Evolutionary conservation across 1,139 yeast species (phyloP), one percentile per base, ranked within the genome.

Genomic region (Nakaseomyces kungkrabaensis): DNA sequence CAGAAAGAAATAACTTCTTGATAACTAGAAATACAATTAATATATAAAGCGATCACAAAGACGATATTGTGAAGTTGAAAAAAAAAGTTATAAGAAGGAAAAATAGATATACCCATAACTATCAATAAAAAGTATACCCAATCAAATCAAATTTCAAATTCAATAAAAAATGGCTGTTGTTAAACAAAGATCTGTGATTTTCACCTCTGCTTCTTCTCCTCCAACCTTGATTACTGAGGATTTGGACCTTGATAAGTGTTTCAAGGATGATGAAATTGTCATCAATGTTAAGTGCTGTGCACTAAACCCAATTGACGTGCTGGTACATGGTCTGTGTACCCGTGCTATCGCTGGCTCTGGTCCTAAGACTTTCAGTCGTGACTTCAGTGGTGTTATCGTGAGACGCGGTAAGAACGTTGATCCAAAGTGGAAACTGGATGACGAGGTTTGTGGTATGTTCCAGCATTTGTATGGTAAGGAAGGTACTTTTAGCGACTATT

Each of bases 351-450:
- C 52, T 13, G 52, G 56, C 3, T 36, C 46, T 1, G 32, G 40
- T 9, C 50, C 51, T 13, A 63, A 65, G 48, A 53, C 61, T 7
- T 58, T 50, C 46, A 57, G 61, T 13, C 57, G 59, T 49, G 67
- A 65, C 50, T 65, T 56, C 48, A 50, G 61, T 31, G 68, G 68
- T 42, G 57, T 52, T 4, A 54, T 65, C 37, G 59, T 63, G 10
- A 58, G 51, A 48, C 54, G 37, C 5, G 68, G 66, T 44, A 42
- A 43, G 25, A 51, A 56, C 5, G 63, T 61, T 7, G 53, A 53
- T 22, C 38, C 52, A 4, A 51, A 56, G 26, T 63, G 59, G 59
- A 45, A 54, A 26, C 46, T 59, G n/a, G 66, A 63, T 31, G 62
- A 55, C 33, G 53, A 58, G 38, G 63, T 65, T 6, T 54, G 52